phyloP scores from a whole-genome alignment of 805 yeast species.

The Saturnispora zaruensis region DNA sequence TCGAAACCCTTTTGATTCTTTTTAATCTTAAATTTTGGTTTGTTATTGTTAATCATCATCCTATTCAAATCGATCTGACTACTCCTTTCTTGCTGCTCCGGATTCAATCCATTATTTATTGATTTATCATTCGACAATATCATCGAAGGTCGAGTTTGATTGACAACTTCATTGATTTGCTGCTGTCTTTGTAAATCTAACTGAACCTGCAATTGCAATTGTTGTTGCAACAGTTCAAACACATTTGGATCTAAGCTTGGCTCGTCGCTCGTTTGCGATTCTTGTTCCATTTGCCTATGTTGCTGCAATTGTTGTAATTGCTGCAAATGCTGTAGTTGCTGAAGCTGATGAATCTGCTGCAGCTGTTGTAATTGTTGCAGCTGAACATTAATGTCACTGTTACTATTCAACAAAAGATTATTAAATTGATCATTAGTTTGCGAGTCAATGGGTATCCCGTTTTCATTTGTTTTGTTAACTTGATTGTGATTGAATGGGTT shows the following conservation, averaged over 20 bases:
- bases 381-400: background rate
- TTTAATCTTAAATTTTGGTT: background rate
- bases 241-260: background rate
- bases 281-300: conserved; percentile 6
- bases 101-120: background rate
- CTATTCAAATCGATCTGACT: background rate
- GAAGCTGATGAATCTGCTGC: background rate
- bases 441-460: background rate
- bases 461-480: background rate
- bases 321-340: conserved; percentile 7
- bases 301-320: conserved; percentile 7
- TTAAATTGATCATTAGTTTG: background rate
- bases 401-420: background rate
- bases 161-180: conserved; percentile 3
- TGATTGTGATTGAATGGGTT: background rate
- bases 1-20: background rate
- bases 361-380: background rate
- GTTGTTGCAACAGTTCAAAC: conserved; percentile 5
- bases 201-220: conserved; percentile 7
- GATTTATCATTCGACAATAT: background rate
- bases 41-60: background rate
- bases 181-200: conserved; percentile 9
- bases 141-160: background rate
- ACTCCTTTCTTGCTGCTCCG: background rate
- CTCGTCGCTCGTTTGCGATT: conserved; percentile 7